Evolutionary conservation across 306 rosid genomes (phyloP).

Genomic region (Prunus mume): DNA sequence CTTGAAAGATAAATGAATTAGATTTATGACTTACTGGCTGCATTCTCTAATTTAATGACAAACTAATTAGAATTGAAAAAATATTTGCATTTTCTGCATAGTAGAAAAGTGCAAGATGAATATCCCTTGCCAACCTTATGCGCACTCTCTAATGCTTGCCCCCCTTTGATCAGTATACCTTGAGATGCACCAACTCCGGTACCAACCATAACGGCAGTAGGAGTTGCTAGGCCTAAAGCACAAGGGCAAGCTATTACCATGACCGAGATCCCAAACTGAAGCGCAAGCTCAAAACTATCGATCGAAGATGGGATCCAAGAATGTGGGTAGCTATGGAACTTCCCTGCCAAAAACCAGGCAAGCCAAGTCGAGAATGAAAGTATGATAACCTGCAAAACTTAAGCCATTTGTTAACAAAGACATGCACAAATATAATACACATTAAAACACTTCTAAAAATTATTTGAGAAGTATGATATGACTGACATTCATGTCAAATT

Average conservation of each 20-base stretch:
- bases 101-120: background rate
- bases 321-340: constrained; percentile 56
- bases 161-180: constrained; percentile 89
- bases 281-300: constrained; percentile 80
- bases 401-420: background rate
- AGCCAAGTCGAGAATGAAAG: constrained; percentile 72
- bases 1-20: background rate
- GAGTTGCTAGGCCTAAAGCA: constrained; percentile 91
- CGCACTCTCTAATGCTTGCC: constrained; percentile 78
- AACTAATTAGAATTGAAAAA: background rate
- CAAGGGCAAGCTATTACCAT: constrained; percentile 97
- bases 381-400: constrained; percentile 49
- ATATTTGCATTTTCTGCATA: background rate
- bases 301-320: constrained; percentile 79
- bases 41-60: background rate
- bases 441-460: background rate
- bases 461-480: background rate
- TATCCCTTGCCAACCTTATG: constrained; percentile 54
- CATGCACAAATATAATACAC: background rate
- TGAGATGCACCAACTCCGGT: constrained; percentile 92
- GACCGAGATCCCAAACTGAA: constrained; percentile 86
- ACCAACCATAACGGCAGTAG: constrained; percentile 92
- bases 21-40: no score
- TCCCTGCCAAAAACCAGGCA: constrained; percentile 70
- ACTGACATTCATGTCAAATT: background rate